These are phyloP conservation scores for Colletotrichum sansevieriae DNA, from an alignment of 2,329 filamentous ascomycete genomes.

Conservation along the genomic window DNA sequence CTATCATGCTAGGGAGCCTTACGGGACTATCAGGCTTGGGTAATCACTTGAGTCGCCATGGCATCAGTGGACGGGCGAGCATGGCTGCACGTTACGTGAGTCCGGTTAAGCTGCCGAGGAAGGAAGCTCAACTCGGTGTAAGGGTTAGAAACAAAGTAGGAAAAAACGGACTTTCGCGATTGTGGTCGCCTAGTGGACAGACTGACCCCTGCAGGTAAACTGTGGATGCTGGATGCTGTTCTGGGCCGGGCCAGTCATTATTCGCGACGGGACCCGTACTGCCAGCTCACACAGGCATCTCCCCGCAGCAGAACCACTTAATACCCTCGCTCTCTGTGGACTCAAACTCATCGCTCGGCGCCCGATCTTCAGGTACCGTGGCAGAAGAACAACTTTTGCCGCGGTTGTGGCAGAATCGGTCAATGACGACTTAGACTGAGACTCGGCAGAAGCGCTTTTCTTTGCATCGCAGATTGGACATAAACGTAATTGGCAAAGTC, in stretches of 20 bases:
- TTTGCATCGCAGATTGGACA: slow-evolving; percentile 16
- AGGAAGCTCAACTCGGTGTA: slow-evolving; percentile 25
- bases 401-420: slow-evolving; percentile 19
- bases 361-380: slow-evolving; percentile 40
- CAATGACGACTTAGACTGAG: slow-evolving; percentile 16
- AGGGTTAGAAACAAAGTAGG: slow-evolving; percentile 6
- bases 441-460: slow-evolving; percentile 9
- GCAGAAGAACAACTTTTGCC: background rate
- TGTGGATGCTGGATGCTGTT: slow-evolving; percentile 31
- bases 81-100: no score
- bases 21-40: no score
- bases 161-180: slow-evolving; percentile 1
- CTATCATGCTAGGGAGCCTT: no score
- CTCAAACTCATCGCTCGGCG: slow-evolving; percentile 19
- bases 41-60: no score
- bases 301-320: slow-evolving; percentile 35
- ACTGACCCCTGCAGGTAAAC: slow-evolving; percentile 40
- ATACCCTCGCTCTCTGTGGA: slow-evolving; percentile 23
- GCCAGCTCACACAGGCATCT: slow-evolving; percentile 41
- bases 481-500: slow-evolving; percentile 26
- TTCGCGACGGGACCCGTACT: slow-evolving; percentile 11
- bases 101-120: background rate
- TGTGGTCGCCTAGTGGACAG: slow-evolving; percentile 39
- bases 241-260: slow-evolving; percentile 31
- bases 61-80: no score